Evolutionary conservation across 2,329 filamentous ascomycete genomes (phyloP).

Genomic region (Stachybotrys echinatus): DNA sequence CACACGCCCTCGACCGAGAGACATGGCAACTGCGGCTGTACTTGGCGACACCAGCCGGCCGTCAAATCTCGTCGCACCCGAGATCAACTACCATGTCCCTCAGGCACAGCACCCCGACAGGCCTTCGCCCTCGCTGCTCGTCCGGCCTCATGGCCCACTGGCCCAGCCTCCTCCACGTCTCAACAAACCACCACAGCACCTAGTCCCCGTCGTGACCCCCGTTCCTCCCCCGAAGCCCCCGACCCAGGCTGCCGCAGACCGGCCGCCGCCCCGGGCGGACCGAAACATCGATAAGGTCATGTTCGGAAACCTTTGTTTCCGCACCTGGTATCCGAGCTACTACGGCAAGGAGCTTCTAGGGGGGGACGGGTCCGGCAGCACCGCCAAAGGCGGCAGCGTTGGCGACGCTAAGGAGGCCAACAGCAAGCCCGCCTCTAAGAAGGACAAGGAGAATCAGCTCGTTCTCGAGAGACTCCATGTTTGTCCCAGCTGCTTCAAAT

Average conservation of each 20-base stretch:
- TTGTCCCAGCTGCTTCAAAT: constrained; percentile 92
- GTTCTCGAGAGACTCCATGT: constrained; percentile 72
- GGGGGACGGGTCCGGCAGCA: constrained; percentile 31
- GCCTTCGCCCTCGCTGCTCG: constrained; percentile 20
- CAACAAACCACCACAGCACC: constrained; percentile 16
- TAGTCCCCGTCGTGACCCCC: constrained; percentile 20
- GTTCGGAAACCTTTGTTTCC: constrained; percentile 76
- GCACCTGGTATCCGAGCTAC: constrained; percentile 89
- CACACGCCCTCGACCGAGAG: background rate
- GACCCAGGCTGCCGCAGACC: constrained; percentile 17
- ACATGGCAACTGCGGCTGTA: constrained; percentile 16
- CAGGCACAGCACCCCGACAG: constrained; percentile 22
- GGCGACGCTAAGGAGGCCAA: constrained; percentile 11
- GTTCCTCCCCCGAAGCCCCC: constrained; percentile 29
- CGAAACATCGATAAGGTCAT: constrained; percentile 86
- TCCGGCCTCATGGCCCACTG: constrained; percentile 26
- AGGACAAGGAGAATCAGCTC: constrained; percentile 28
- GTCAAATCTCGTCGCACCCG: constrained; percentile 31
- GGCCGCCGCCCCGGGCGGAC: constrained; percentile 40
- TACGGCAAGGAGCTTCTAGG: constrained; percentile 66
- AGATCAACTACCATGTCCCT: constrained; percentile 34
- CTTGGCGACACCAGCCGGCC: constrained; percentile 20
- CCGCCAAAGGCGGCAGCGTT: constrained; percentile 21
- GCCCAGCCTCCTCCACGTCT: constrained; percentile 22
- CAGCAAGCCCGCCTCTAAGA: constrained; percentile 22